Conservation (phyloP, 345 rosid species). For the Gossypioides kirkii region DNA sequence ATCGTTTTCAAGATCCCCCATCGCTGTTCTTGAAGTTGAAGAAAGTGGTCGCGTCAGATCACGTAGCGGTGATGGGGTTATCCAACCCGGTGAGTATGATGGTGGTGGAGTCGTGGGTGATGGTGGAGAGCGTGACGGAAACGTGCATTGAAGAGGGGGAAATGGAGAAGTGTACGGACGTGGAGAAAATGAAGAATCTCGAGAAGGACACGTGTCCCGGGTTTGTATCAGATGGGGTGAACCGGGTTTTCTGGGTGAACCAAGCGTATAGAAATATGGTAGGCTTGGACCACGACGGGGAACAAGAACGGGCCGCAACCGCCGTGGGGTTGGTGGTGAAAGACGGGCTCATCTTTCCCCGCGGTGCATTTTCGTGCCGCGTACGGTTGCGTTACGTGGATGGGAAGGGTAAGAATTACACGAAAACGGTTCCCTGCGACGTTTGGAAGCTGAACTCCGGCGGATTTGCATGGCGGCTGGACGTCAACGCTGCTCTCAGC, state of each 20-base stretch:
- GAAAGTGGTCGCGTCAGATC: neutral
- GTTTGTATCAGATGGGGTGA: conserved; percentile 38
- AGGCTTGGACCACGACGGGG: neutral
- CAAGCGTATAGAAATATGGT: conserved; percentile 38
- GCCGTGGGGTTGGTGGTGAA: conserved; percentile 32
- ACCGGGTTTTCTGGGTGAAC: conserved; percentile 45
- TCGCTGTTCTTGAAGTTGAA: neutral
- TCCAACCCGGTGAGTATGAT: neutral
- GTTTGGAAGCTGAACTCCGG: conserved; percentile 53
- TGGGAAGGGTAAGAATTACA: conserved; percentile 24
- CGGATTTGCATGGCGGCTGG: conserved; percentile 66
- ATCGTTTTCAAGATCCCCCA: neutral
- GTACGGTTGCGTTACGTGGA: conserved; percentile 27
- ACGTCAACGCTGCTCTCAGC: conserved; percentile 67
- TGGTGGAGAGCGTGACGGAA: conserved; percentile 37
- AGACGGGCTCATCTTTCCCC: conserved; percentile 16
- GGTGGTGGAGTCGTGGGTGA: conserved; percentile 39
- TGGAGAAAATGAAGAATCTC: conserved; percentile 27
- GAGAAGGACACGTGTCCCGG: conserved; percentile 42
- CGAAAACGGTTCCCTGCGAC: conserved; percentile 47
- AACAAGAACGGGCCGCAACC: conserved; percentile 15
- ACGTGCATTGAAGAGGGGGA: conserved; percentile 20
- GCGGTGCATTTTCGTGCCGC: conserved; percentile 33
- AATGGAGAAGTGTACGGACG: conserved; percentile 29
- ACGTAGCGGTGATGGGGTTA: neutral